These are phyloP conservation scores for Penicillium turbatum DNA, from an alignment of 495 filamentous ascomycete species.

Conservation along the genomic window DNA sequence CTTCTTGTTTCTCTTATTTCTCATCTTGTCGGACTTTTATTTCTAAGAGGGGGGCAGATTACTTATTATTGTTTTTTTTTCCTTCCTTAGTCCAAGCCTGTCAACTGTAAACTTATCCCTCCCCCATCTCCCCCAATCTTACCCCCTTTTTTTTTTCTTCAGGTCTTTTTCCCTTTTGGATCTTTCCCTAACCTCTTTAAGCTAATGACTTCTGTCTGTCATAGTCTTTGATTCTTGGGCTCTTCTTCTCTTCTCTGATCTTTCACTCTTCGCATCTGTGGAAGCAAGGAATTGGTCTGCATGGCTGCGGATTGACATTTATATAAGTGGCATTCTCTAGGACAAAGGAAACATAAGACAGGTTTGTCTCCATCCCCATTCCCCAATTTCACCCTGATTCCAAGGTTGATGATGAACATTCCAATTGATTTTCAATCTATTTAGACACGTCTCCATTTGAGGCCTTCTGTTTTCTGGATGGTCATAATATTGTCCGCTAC, in stretches of 20 bases:
- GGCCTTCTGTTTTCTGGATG: constrained; percentile 23
- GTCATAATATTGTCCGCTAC: constrained; percentile 24
- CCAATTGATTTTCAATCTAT: constrained; percentile 25
- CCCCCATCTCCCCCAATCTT: constrained; percentile 25
- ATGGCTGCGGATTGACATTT: constrained; percentile 12
- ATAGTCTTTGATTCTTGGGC: constrained; percentile 16
- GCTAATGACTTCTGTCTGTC: constrained; percentile 25
- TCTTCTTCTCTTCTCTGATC: constrained; percentile 19
- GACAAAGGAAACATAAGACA: constrained; percentile 21
- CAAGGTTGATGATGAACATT: constrained; percentile 36
- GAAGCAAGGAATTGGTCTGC: background rate
- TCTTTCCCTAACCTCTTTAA: constrained; percentile 25
- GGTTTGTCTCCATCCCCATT: constrained; percentile 27
- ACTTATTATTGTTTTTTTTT: constrained; percentile 7
- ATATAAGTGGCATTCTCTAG: constrained; percentile 32
- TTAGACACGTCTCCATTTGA: constrained; percentile 29
- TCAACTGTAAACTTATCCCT: constrained; percentile 18
- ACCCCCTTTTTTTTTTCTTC: constrained; percentile 36
- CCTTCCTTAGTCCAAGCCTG: constrained; percentile 8
- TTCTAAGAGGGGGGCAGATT: constrained; percentile 1
- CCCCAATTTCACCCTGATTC: constrained; percentile 14
- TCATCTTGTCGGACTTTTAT: no score
- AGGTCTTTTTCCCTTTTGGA: constrained; percentile 18
- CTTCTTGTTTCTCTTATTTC: constrained; percentile 9
- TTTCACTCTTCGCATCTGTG: constrained; percentile 13